Conservation (phyloP, 2,329 filamentous ascomycete species). For the Colletotrichum phormii region DNA sequence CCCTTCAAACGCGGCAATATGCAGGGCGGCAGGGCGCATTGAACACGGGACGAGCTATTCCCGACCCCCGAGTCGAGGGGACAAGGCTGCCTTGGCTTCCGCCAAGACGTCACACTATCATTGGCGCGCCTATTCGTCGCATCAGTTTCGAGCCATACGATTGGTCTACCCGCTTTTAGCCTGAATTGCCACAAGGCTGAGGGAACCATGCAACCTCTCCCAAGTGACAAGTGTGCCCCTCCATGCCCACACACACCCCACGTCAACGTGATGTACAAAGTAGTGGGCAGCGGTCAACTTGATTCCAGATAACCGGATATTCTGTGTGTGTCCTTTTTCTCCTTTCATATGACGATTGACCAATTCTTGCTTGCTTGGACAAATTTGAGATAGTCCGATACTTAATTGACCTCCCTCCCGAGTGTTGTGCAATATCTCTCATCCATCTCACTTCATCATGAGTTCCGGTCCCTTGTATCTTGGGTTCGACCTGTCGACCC, state of each 20-base stretch:
- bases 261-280: slow-evolving; percentile 33
- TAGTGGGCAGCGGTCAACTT: slow-evolving; percentile 23
- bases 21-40: slow-evolving; percentile 16
- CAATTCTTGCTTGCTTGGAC: not conserved
- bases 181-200: slow-evolving; percentile 36
- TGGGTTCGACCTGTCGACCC: slow-evolving; percentile 95
- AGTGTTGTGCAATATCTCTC: not conserved
- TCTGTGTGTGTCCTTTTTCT: not conserved
- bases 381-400: slow-evolving; percentile 6
- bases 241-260: slow-evolving; percentile 30
- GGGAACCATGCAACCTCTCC: slow-evolving; percentile 24
- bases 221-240: slow-evolving; percentile 19
- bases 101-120: slow-evolving; percentile 26
- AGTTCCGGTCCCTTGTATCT: slow-evolving; percentile 76
- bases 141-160: slow-evolving; percentile 1
- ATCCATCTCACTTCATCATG: slow-evolving; percentile 12
- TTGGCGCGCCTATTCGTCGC: slow-evolving; percentile 33
- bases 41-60: slow-evolving; percentile 23
- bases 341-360: not conserved
- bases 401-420: not conserved
- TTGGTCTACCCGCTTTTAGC: slow-evolving; percentile 31
- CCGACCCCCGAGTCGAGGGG: slow-evolving; percentile 28
- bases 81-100: slow-evolving; percentile 30
- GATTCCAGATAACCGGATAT: slow-evolving; percentile 2
- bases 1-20: not conserved